These are phyloP conservation scores for Colletotrichum ledebouriae DNA, from an alignment of 2,329 filamentous ascomycete genomes.

Conservation along the genomic window DNA sequence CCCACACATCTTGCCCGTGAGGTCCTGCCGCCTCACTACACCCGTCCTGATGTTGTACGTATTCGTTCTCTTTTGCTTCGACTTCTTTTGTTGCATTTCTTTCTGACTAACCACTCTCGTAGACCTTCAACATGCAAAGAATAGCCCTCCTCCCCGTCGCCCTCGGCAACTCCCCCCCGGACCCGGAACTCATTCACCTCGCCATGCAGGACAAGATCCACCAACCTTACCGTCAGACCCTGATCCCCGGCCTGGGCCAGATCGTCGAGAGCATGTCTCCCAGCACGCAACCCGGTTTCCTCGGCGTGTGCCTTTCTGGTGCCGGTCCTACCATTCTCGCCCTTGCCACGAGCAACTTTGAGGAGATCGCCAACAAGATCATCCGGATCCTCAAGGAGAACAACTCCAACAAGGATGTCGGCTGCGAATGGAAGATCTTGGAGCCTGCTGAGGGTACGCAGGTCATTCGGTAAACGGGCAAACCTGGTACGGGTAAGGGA, in stretches of 20 bases:
- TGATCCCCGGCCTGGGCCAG: conserved; percentile 92
- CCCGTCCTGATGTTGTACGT: conserved; percentile 84
- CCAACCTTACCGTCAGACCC: conserved; percentile 91
- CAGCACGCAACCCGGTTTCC: conserved; percentile 84
- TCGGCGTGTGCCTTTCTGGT: conserved; percentile 95
- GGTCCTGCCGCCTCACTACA: conserved; percentile 85
- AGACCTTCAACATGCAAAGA: conserved; percentile 93
- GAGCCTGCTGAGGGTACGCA: conserved; percentile 84
- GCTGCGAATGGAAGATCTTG: conserved; percentile 87
- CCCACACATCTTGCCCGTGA: conserved; percentile 91
- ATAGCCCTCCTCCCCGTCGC: conserved; percentile 92
- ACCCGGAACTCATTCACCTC: conserved; percentile 93
- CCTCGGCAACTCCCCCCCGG: conserved; percentile 88
- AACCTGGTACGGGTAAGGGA: background rate
- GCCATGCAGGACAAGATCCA: conserved; percentile 99
- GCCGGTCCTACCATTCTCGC: conserved; percentile 96
- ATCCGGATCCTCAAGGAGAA: conserved; percentile 78
- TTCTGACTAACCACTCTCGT: background rate
- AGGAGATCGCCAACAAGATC: conserved; percentile 84
- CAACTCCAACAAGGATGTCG: conserved; percentile 72
- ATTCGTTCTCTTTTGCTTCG: too few species aligned
- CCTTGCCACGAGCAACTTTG: conserved; percentile 90
- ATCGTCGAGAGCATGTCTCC: conserved; percentile 94
- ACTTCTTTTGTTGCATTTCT: too few species aligned
- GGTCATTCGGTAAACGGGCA: conserved; percentile 50